phyloP scores from a whole-genome alignment of 805 yeast genomes.

The Yueomyces sinensis region DNA sequence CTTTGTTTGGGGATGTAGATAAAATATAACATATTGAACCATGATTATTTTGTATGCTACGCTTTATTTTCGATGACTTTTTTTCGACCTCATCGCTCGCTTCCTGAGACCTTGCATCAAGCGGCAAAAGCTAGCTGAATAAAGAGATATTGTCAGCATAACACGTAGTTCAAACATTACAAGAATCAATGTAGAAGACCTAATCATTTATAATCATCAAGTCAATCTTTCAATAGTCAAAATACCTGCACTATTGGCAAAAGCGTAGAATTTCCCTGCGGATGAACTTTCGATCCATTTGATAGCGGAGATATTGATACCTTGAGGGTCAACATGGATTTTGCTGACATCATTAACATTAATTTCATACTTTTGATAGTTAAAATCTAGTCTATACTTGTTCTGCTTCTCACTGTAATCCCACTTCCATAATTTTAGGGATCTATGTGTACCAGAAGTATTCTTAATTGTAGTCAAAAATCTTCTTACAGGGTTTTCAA shows the following conservation, averaged over 20 bases:
- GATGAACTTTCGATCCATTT: slow-evolving; percentile 43
- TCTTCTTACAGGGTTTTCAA: slow-evolving; percentile 29
- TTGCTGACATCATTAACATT: slow-evolving; percentile 16
- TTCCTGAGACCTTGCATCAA: no score
- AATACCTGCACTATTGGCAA: slow-evolving; percentile 22
- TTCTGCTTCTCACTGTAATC: slow-evolving; percentile 28
- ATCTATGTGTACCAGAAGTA: slow-evolving; percentile 16
- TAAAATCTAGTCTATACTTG: slow-evolving; percentile 30
- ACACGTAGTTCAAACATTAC: no score
- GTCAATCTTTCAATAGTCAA: slow-evolving; percentile 18
- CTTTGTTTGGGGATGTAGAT: no score
- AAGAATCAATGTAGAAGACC: no score
- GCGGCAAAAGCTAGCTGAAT: no score
- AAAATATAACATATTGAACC: no score
- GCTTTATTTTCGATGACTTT: no score
- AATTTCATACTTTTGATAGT: slow-evolving; percentile 25
- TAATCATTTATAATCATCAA: no score
- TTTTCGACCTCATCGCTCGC: no score
- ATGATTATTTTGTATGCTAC: no score
- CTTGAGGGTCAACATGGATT: slow-evolving; percentile 33
- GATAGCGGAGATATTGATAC: slow-evolving; percentile 34
- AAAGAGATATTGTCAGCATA: no score
- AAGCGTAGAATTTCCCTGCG: slow-evolving; percentile 33
- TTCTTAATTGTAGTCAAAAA: slow-evolving; percentile 25
- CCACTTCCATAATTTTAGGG: slow-evolving; percentile 25